These are phyloP conservation scores for Dactylellina cionopaga DNA, from an alignment of 2,329 filamentous ascomycete genomes.

Conservation along the genomic window DNA sequence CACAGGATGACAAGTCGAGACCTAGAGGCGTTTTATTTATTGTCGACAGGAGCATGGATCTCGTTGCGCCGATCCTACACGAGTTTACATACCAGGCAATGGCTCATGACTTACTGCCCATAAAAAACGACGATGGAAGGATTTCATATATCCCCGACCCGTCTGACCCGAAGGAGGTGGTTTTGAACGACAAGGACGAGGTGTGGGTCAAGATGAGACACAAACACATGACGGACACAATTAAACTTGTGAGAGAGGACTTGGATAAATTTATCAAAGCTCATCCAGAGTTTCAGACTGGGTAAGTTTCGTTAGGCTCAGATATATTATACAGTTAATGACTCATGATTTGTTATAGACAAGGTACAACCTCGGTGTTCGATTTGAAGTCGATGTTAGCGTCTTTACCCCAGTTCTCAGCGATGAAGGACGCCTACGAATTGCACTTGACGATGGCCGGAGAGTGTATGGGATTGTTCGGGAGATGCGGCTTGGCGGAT, in stretches of 20 bases:
- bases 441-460: conserved; percentile 96
- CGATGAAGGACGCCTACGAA: conserved; percentile 94
- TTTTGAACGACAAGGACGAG: conserved; percentile 87
- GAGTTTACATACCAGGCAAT: conserved; percentile 99
- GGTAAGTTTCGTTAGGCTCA: conserved; percentile 59
- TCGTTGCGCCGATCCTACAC: conserved; percentile 86
- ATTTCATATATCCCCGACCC: conserved; percentile 81
- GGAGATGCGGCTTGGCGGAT: conserved; percentile 83
- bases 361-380: conserved; percentile 79
- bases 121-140: conserved; percentile 83
- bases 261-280: conserved; percentile 91
- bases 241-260: conserved; percentile 89
- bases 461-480: conserved; percentile 94
- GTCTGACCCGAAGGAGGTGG: conserved; percentile 82
- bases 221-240: conserved; percentile 96
- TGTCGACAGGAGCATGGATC: conserved; percentile 91
- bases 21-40: conserved; percentile 86
- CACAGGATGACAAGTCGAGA: conserved; percentile 63
- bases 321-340: conserved; percentile 12
- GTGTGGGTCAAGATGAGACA: conserved; percentile 97
- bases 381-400: conserved; percentile 97
- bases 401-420: conserved; percentile 90
- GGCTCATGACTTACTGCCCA: conserved; percentile 90
- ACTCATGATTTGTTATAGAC: conserved; percentile 62
- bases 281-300: conserved; percentile 89